Evolutionary conservation across 306 rosid species (phyloP).

Genomic region (Vigna mungo): DNA sequence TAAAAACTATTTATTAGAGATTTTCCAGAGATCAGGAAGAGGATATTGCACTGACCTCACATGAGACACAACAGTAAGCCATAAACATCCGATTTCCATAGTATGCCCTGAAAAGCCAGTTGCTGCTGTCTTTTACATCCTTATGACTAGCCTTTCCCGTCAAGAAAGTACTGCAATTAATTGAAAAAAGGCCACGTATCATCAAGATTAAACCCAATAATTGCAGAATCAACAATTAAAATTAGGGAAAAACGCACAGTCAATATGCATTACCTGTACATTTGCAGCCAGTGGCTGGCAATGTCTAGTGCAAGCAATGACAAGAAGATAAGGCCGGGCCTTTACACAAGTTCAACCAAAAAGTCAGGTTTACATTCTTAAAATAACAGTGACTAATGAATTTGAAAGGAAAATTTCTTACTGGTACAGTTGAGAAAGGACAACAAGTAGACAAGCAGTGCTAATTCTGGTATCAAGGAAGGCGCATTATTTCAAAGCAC

Average conservation of each 20-base stretch:
- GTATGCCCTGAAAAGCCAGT: slow-evolving; percentile 88
- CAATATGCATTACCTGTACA: slow-evolving; percentile 77
- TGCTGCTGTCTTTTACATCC: slow-evolving; percentile 97
- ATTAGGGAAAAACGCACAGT: slow-evolving; percentile 5
- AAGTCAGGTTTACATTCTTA: slow-evolving; percentile 49
- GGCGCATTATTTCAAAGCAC: slow-evolving; percentile 47
- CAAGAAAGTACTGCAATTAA: slow-evolving; percentile 85
- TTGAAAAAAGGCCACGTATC: slow-evolving; percentile 27
- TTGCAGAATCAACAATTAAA: slow-evolving; percentile 13
- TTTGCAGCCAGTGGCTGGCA: slow-evolving; percentile 98
- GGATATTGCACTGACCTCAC: slow-evolving; percentile 67
- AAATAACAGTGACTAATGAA: slow-evolving; percentile 34
- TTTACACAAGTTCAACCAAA: slow-evolving; percentile 53
- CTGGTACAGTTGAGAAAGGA: slow-evolving; percentile 93
- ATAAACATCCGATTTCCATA: slow-evolving; percentile 95
- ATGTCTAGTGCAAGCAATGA: slow-evolving; percentile 94
- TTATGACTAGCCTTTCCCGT: slow-evolving; percentile 92
- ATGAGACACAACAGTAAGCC: slow-evolving; percentile 96
- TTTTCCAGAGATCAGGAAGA: slow-evolving; percentile 20
- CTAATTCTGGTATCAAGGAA: slow-evolving; percentile 76
- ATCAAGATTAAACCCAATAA: slow-evolving; percentile 30
- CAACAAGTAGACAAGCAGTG: slow-evolving; percentile 92
- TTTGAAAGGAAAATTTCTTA: slow-evolving; percentile 46
- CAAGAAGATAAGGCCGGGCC: slow-evolving; percentile 88
- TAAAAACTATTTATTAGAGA: neutral